Base-by-base conservation (phyloP, 1,139 yeast species). In the Diutina sp. region DNA sequence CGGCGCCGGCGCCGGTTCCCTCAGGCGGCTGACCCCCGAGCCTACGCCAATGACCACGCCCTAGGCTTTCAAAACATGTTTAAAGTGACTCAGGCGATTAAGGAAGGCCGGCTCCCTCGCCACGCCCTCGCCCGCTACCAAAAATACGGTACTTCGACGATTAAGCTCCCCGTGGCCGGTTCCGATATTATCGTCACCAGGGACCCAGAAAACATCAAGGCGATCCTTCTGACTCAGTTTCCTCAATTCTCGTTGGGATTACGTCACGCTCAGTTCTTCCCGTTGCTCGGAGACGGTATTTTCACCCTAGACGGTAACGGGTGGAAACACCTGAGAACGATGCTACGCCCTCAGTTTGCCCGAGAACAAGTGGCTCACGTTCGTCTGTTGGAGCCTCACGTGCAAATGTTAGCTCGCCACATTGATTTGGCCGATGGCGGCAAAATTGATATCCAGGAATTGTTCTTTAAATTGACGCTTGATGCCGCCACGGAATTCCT, bases 291-390 rank as follows among this genome's bases (percentile, higher is more conserved):
- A 6, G 79, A 78, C 58, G 85, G 86, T 3, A 80, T 81, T 58
- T 81, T 81, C 67, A 80, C 84, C 1, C 70, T 79, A 46, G 82
- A 79, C 58, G 82, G 81, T 9, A 73, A 69, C 46, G 82, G 79
- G 3, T 81, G 86, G 86, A 77, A 79, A 61, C 82, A 80, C 63
- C 74, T 83, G 25, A 69, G 86, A 55, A 76, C 82, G 1, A 69
- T 82, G 79, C 72, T 82, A 61, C 72, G 85, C 58, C 85, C 86
- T 1, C 84, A 80, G 65, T 82, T 82, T 66, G 72, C 79, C 25
- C 70, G 82, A 58, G 83, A 79, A 62, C 83, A 80, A 64, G 74
- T 81, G 52, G 73, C 79, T 11, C 83, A 79, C 60, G 74, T 80
- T 51, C 68, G 70, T 57, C 60, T 72, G 44, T 71, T 81, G 61